A percentile compares a stretch with the other conserved stretches of the same genome.
These are phyloP conservation scores for Venturia carpophila DNA, from an alignment of 2,329 filamentous ascomycete genomes.

Conservation along the genomic window DNA sequence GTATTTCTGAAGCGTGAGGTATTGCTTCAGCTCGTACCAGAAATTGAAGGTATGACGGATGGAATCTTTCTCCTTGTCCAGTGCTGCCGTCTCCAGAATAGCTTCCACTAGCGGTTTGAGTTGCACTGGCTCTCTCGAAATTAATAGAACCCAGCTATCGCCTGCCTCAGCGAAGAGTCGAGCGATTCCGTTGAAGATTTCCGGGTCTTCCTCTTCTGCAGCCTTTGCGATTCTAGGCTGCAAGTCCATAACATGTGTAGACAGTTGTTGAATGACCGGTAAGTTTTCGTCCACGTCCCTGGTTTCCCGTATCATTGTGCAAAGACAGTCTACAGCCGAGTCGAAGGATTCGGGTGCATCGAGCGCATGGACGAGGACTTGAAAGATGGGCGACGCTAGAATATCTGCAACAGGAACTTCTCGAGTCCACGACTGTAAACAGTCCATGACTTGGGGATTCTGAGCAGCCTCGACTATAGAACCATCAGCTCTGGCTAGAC, in stretches of 20 bases:
- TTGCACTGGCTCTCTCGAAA: conserved; percentile 72
- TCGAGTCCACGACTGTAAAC: conserved; percentile 91
- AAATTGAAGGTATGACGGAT: conserved; percentile 93
- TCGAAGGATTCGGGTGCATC: conserved; percentile 71
- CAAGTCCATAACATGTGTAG: conserved; percentile 71
- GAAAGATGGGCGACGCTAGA: conserved; percentile 75
- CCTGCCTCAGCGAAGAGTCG: conserved; percentile 88
- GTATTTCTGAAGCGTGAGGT: conserved; percentile 84
- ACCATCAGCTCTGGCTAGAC: not conserved
- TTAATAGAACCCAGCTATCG: conserved; percentile 87
- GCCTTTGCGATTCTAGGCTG: conserved; percentile 67
- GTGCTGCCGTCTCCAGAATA: conserved; percentile 81
- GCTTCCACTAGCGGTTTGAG: conserved; percentile 83
- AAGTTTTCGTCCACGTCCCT: conserved; percentile 87
- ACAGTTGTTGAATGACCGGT: conserved; percentile 70
- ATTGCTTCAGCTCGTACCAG: conserved; percentile 98
- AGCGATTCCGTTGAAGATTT: conserved; percentile 80
- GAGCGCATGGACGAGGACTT: conserved; percentile 70
- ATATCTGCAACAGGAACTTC: conserved; percentile 81
- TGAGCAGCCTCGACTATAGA: conserved; percentile 63
- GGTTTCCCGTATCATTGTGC: conserved; percentile 85
- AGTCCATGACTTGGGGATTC: conserved; percentile 87
- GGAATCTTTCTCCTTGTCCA: conserved; percentile 82
- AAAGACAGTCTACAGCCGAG: conserved; percentile 84
- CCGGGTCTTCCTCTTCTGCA: conserved; percentile 72